phyloP scores from a whole-genome alignment of 2,329 filamentous ascomycete genomes.

The Acarospora socialis region DNA sequence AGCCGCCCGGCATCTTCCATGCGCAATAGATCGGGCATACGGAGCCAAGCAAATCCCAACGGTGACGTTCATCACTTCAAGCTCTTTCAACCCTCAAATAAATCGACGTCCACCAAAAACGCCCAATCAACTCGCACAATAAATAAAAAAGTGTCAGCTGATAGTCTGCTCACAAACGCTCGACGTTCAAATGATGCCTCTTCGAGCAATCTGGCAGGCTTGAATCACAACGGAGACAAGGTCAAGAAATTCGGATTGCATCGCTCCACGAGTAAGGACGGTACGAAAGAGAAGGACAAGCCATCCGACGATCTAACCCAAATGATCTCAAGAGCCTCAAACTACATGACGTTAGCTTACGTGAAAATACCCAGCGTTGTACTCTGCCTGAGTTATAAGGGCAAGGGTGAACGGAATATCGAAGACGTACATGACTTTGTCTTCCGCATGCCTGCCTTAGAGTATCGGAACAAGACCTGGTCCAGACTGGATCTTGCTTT shows the following conservation, averaged over 20 bases:
- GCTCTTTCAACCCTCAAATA: conserved; percentile 28
- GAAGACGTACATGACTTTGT: conserved; percentile 97
- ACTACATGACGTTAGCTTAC: conserved; percentile 93
- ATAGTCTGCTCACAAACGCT: conserved; percentile 26
- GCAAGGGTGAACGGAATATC: conserved; percentile 85
- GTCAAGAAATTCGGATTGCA: conserved; percentile 13
- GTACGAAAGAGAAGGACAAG: conserved; percentile 39
- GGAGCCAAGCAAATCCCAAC: background rate
- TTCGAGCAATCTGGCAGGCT: conserved; percentile 19
- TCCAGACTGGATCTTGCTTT: conserved; percentile 90
- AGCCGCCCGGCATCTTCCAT: conserved; percentile 21
- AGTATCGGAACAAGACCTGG: conserved; percentile 98
- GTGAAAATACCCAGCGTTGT: conserved; percentile 93
- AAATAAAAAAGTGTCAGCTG: conserved; percentile 27
- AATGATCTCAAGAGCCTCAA: conserved; percentile 90
- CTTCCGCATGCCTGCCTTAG: conserved; percentile 83
- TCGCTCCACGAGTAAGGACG: conserved; percentile 32
- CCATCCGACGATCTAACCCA: conserved; percentile 81
- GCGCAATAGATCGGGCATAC: conserved; percentile 20
- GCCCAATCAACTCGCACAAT: conserved; percentile 18
- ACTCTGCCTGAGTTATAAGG: conserved; percentile 90
- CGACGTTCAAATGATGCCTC: conserved; percentile 26
- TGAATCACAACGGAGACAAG: conserved; percentile 23
- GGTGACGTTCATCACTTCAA: conserved; percentile 23
- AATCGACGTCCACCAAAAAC: conserved; percentile 20